Conservation (phyloP, 805 yeast genomes). For the Candida arabinofermentans region DNA sequence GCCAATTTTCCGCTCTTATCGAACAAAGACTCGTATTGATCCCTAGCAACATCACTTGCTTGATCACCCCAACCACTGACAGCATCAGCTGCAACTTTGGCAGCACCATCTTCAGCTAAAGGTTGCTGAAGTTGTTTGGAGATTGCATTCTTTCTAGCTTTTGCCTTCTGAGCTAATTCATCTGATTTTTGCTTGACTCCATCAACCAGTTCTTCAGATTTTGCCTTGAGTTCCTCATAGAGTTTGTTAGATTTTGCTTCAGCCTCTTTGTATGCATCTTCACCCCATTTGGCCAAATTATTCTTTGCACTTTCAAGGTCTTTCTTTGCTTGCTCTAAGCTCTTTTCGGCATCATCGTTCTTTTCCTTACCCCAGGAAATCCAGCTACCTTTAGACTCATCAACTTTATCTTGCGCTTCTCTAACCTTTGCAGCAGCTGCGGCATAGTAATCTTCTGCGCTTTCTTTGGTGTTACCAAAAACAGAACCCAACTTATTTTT, state of each 20-base stretch:
- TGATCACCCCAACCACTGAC: conserved; percentile 45
- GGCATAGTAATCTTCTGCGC: conserved; percentile 24
- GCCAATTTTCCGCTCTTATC: conserved; percentile 20
- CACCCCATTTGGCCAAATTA: conserved; percentile 22
- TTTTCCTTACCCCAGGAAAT: conserved; percentile 35
- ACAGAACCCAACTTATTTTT: conserved; percentile 13
- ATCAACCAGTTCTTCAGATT: conserved; percentile 6
- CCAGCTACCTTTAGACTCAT: conserved; percentile 33
- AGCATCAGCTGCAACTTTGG: conserved; percentile 32
- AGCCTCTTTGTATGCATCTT: conserved; percentile 19
- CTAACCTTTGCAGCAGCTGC: conserved; percentile 24
- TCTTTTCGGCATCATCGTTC: conserved; percentile 32
- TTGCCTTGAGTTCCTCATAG: conserved; percentile 8
- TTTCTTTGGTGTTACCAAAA: conserved; percentile 18
- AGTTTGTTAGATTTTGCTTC: conserved; percentile 9
- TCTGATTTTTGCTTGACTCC: conserved; percentile 13
- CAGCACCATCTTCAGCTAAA: conserved; percentile 29
- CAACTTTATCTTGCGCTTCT: conserved; percentile 32
- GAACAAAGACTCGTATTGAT: conserved; percentile 32
- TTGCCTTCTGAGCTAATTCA: conserved; percentile 7
- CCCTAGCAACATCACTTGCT: conserved; percentile 40
- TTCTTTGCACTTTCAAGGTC: conserved; percentile 32
- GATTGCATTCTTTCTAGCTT: conserved; percentile 11
- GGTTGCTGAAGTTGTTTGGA: conserved; percentile 16
- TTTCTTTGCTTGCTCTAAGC: conserved; percentile 32